phyloP scores from a whole-genome alignment of 1,139 yeast genomes.

The Yamadazyma buinensis region DNA sequence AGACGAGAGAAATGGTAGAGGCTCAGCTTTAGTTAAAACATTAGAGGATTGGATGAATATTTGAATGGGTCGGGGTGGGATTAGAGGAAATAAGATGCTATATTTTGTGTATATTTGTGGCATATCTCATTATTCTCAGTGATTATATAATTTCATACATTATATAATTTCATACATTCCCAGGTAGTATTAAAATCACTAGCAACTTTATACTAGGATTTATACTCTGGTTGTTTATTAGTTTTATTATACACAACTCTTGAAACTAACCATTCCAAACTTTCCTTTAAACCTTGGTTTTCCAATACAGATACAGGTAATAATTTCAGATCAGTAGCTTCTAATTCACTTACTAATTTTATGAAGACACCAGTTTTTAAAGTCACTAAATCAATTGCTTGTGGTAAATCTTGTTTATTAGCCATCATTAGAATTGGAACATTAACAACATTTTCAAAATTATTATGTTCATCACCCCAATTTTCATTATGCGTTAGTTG shows the following conservation, averaged over 20 bases:
- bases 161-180: background rate
- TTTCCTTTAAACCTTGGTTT: conserved; percentile 82
- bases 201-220: too few species aligned
- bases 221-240: conserved; percentile 65
- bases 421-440: conserved; percentile 93
- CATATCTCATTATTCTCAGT: too few species aligned
- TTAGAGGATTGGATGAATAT: too few species aligned
- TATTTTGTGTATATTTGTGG: too few species aligned
- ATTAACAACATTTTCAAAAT: conserved; percentile 50
- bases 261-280: conserved; percentile 83
- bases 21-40: too few species aligned
- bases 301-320: conserved; percentile 85
- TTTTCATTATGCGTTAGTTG: conserved; percentile 41
- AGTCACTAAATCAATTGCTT: conserved; percentile 69
- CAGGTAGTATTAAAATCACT: too few species aligned
- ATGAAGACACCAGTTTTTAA: conserved; percentile 78
- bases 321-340: conserved; percentile 87
- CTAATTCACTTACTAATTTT: conserved; percentile 72
- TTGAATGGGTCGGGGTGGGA: too few species aligned
- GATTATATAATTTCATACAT: background rate
- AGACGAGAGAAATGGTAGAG: too few species aligned
- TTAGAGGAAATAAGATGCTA: too few species aligned
- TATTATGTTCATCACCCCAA: conserved; percentile 40
- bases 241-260: conserved; percentile 74
- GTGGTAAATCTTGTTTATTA: conserved; percentile 86